Evolutionary conservation across 2,329 filamentous ascomycete species (phyloP), one percentile per base, ranked within the genome.

Genomic region (Xylariaceae sp.): DNA sequence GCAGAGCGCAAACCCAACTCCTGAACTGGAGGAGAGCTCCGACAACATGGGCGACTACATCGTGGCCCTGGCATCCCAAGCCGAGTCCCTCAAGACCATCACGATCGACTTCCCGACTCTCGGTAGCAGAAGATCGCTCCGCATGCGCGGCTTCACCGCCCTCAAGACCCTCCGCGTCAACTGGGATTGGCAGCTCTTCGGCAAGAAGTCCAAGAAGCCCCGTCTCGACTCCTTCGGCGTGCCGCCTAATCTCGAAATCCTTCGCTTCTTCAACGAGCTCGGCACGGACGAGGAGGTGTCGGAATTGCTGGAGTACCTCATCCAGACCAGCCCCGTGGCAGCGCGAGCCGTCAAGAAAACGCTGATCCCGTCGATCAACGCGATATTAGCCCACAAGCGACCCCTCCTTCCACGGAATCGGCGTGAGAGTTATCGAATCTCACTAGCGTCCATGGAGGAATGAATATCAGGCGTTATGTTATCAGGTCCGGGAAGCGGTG

Each of bases 111-210:
- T 73, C 39, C 73, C 77, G 0, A 73, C 72, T 4, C 62, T 81
- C 4, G 70, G 66, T 42, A 73, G 74, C 30, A 69, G 72, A n/a
- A 74, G 74, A 13, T 70, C 79, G 2, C 64, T 80, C 11, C 71
- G 76, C 23, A 71, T 81, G 59, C 70, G 78, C 5, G 76, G 79
- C 6, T 81, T 80, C 42, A 69, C 67, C 3, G 67, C 67, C 0
- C 72, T 80, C 17, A 76, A 72, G 52, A 73, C 72, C 0, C 67
- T 81, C 5, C 72, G 75, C 35, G 51, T 81, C 30, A 77, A 76
- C 61, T 77, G 75, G 74, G 78, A 80, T 64, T 76, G 77, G 49
- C 78, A 81, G 61, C 74, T 81, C 0, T 80, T 79, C 39, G 78
- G 78, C 11, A 73, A 73, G 53, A 72, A 75, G 0, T 74, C 74